phyloP scores from a whole-genome alignment of 225 moss, liverwort and hornwort genomes.

The Polytrichum formosum region DNA sequence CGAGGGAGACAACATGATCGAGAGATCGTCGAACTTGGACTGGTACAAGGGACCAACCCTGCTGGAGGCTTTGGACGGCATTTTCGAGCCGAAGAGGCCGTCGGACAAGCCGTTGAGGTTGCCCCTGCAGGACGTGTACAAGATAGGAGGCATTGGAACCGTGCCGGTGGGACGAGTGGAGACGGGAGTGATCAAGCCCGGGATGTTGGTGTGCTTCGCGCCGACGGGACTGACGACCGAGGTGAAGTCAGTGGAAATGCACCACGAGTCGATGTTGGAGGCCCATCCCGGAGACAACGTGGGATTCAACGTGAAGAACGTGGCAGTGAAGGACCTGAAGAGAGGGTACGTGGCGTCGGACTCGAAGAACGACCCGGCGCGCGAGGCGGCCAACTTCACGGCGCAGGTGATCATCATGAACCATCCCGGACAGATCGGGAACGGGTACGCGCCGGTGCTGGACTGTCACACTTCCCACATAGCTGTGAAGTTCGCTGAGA shows the following conservation, averaged over 20 bases:
- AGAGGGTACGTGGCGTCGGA: constrained; percentile 28
- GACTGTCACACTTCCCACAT: constrained; percentile 61
- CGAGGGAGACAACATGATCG: constrained; percentile 39
- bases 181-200: constrained; percentile 29
- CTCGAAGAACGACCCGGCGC: constrained; percentile 32
- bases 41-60: constrained; percentile 34
- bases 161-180: constrained; percentile 32
- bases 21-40: constrained; percentile 25
- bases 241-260: constrained; percentile 33
- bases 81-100: constrained; percentile 28
- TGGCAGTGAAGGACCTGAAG: constrained; percentile 32
- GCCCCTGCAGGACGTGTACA: constrained; percentile 33
- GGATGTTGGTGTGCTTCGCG: constrained; percentile 29
- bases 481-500: constrained; percentile 51
- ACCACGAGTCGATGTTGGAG: constrained; percentile 33
- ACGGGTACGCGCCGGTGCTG: constrained; percentile 55
- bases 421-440: constrained; percentile 60
- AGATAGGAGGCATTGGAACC: constrained; percentile 33
- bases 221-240: constrained; percentile 33
- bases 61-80: constrained; percentile 15
- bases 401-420: constrained; percentile 70
- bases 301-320: constrained; percentile 37
- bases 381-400: constrained; percentile 47
- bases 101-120: constrained; percentile 23
- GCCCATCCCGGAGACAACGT: constrained; percentile 32